Base-by-base conservation (phyloP, 148 eudicot species). In the Pouteria glomerata region DNA sequence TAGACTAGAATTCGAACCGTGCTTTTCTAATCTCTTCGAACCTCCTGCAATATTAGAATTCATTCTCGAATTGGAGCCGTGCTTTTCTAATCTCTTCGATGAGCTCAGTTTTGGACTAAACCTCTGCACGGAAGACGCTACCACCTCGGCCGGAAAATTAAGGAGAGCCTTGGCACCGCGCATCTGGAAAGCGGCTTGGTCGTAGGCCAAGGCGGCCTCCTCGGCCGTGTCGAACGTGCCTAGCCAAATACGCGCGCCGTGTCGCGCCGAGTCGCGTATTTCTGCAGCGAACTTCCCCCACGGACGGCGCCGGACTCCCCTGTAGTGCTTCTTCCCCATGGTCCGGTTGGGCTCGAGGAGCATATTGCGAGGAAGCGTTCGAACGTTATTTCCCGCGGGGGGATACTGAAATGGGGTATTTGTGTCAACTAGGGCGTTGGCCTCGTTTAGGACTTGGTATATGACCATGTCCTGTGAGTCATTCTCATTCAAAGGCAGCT, bases 221-320 rank as follows among this genome's bases (percentile, higher is more conserved):
- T 89, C 89, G 0, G 94, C 89, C 0, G 89, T 83, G 26, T 74
- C 76, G 12, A 69, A 89, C 5, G 94, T 89, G 14, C 94, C 94
- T 0, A 89, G 85, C 90, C 94, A 89, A 19, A 86, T 42, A 0
- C 94, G 77, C 0, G 82, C 90, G 0, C 94, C 94, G 2, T 80
- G 63, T 30, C 87, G 65, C 2, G 80, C 61, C 0, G 94, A 87
- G 39, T 89, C 90, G 0, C 94, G 81, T 4, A 89, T 89, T 66
- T 86, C 94, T 0, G 93, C 93, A 0, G 90, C 93, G 29, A 48
- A 89, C 63, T 89, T 89, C 0, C 93, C 93, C 93, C 93, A 89
- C 0, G 94, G 94, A 11, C 94, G 83, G 8, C 85, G 76, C 65
- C 90, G 77, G 0, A 88, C 88, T 3, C 90, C 92, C 37, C 90